A percentile compares a stretch with the other conserved stretches of the same genome.
Evolutionary conservation across 495 filamentous ascomycete species (phyloP).

Genomic region (Aspergillus panamensis): DNA sequence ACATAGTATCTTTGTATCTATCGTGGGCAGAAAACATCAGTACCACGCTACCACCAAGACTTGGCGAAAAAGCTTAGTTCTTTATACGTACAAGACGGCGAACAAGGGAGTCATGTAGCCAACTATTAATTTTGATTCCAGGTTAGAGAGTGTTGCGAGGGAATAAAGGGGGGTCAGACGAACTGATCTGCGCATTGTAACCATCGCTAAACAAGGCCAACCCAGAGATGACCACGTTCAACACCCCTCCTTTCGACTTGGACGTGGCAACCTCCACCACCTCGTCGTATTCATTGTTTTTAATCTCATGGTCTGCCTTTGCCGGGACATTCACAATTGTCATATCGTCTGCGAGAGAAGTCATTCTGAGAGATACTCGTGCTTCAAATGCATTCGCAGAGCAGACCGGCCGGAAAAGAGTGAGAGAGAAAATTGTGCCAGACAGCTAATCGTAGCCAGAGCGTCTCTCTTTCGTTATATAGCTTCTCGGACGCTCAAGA

Average conservation of each 20-base stretch:
- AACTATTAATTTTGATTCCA: conserved; percentile 14
- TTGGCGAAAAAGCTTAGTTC: not conserved
- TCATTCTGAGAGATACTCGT: not conserved
- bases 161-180: not conserved
- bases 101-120: conserved; percentile 43
- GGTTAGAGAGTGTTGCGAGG: not conserved
- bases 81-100: conserved; percentile 30
- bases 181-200: conserved; percentile 42
- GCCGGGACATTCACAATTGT: not conserved
- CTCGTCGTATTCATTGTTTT: conserved; percentile 7
- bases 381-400: not conserved
- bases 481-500: not conserved
- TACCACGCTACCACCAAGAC: not conserved
- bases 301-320: not conserved
- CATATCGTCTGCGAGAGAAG: not conserved
- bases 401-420: not conserved
- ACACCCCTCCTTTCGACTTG: conserved; percentile 11
- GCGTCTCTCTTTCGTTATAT: not conserved
- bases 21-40: not conserved
- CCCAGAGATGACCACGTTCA: conserved; percentile 37
- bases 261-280: conserved; percentile 1
- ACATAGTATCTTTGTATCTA: conserved; percentile 32
- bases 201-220: conserved; percentile 43
- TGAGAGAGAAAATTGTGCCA: not conserved
- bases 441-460: not conserved